Evolutionary conservation across 129 eudicot genomes (phyloP).

Genomic region (Lonicera japonica): DNA sequence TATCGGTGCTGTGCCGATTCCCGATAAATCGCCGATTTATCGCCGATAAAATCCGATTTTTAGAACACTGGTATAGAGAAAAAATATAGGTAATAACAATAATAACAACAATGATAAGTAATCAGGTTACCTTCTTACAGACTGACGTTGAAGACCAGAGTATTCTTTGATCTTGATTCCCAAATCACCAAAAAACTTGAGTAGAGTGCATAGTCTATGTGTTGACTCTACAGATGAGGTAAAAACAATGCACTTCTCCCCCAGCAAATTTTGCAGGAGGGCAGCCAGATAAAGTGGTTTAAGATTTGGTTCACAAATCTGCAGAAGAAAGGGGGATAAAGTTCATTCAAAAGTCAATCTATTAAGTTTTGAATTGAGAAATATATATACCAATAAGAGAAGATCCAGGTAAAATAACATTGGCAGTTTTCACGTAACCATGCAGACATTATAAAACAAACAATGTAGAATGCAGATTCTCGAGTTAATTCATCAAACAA

Average conservation of each 20-base stretch:
- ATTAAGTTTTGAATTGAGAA: background rate
- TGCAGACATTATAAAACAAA: background rate
- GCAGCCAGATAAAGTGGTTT: too few relatives aligned
- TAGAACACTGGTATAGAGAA: too few relatives aligned
- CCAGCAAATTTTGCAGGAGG: slow-evolving; percentile 55
- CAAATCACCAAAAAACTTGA: slow-evolving; percentile 58
- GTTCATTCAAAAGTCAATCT: background rate
- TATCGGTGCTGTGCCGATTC: too few relatives aligned
- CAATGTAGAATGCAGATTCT: background rate
- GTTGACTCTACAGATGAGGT: slow-evolving; percentile 86
- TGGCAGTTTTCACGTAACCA: background rate
- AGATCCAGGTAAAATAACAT: background rate
- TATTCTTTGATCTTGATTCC: slow-evolving; percentile 63
- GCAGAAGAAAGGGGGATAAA: slow-evolving; percentile 15
- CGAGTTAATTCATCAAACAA: background rate
- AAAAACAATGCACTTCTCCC: slow-evolving; percentile 82
- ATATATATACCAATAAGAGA: background rate
- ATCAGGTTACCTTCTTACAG: slow-evolving; percentile 56
- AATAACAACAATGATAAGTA: too few relatives aligned
- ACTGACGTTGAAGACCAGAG: slow-evolving; percentile 80
- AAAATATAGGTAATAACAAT: too few relatives aligned
- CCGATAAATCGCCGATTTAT: too few relatives aligned
- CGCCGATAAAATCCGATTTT: too few relatives aligned
- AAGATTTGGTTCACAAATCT: slow-evolving; percentile 72
- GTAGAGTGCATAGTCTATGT: slow-evolving; percentile 65